Conservation (phyloP, 306 rosid genomes). For the Sindora glabra region DNA sequence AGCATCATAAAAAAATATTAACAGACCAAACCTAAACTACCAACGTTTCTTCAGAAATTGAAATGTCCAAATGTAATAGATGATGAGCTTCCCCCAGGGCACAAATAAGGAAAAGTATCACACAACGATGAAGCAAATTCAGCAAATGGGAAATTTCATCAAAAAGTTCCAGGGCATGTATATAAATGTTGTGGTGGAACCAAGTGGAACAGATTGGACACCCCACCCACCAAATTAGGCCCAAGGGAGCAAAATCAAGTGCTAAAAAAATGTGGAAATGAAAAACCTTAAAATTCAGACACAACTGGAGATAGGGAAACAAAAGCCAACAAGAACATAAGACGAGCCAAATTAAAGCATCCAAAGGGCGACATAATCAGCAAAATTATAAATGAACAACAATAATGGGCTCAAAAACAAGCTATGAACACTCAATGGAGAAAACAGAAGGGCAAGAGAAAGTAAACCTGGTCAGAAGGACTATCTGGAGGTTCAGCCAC, state of each 20-base stretch:
- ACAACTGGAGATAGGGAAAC: neutral
- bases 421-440: neutral
- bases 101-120: neutral
- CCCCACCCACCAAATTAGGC: slow-evolving; percentile 18
- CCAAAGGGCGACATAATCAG: neutral
- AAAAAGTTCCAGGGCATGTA: neutral
- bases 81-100: neutral
- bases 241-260: neutral
- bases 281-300: neutral
- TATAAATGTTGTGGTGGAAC: neutral
- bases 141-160: neutral
- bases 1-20: neutral
- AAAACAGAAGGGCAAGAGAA: neutral
- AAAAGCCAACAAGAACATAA: slow-evolving; percentile 1
- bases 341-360: too few species aligned
- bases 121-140: neutral
- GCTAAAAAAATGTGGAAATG: neutral
- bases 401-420: too few species aligned
- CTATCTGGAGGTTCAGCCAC: slow-evolving; percentile 22
- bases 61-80: neutral
- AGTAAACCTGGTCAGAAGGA: slow-evolving; percentile 34
- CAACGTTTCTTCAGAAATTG: neutral
- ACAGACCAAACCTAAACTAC: slow-evolving; percentile 8
- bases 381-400: too few species aligned
- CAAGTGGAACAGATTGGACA: slow-evolving; percentile 7